Percentiles rank a stretch among this genome's conserved stretches.
These are phyloP conservation scores for Yarrowia keelungensis DNA, from an alignment of 805 yeast genomes.

Conservation along the genomic window DNA sequence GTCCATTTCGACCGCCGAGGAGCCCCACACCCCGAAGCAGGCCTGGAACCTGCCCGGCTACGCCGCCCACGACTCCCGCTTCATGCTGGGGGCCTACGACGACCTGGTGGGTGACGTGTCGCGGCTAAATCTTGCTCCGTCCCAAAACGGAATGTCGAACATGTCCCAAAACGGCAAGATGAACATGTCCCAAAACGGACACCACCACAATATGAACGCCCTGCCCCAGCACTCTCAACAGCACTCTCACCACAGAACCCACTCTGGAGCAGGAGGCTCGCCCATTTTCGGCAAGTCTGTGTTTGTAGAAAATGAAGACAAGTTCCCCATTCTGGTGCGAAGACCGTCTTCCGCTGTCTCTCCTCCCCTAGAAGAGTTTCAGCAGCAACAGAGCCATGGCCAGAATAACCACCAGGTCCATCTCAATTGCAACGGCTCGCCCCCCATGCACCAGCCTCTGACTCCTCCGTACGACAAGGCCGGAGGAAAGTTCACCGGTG, in stretches of 20 bases:
- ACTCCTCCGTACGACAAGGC: constrained; percentile 41
- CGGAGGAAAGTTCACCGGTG: neutral
- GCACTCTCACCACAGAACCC: neutral
- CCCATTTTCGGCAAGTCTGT: constrained; percentile 33
- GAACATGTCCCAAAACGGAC: constrained; percentile 28
- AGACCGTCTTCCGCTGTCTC: constrained; percentile 17
- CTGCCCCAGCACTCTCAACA: too few species aligned
- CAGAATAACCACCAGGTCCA: neutral
- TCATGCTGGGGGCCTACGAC: constrained; percentile 26
- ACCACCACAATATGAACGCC: neutral
- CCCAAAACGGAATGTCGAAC: constrained; percentile 14
- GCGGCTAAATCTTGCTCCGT: constrained; percentile 27
- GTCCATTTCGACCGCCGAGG: constrained; percentile 34
- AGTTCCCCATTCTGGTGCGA: constrained; percentile 30
- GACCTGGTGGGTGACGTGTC: constrained; percentile 38
- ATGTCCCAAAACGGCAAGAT: constrained; percentile 20
- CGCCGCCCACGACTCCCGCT: constrained; percentile 35
- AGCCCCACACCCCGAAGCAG: constrained; percentile 38
- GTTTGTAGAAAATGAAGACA: constrained; percentile 34
- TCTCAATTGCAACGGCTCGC: constrained; percentile 22
- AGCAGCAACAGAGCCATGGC: neutral
- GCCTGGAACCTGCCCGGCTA: constrained; percentile 37
- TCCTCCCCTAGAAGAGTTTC: constrained; percentile 12
- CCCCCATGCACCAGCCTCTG: constrained; percentile 32
- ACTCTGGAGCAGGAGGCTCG: constrained; percentile 9